phyloP scores from a whole-genome alignment of 768 basidiomycete species.

The Mycena galericulata region DNA sequence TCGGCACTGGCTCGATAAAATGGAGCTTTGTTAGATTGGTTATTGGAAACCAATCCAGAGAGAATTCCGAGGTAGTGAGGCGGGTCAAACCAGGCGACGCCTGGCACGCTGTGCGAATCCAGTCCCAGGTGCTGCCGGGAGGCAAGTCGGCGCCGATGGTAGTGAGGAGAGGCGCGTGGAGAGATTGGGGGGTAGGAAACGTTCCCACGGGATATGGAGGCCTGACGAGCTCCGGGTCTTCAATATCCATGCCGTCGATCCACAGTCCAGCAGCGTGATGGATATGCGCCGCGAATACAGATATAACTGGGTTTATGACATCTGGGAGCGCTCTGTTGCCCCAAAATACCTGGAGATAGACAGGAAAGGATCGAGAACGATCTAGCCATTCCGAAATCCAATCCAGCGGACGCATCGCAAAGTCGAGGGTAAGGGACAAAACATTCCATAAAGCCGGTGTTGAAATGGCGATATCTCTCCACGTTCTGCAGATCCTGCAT shows the following conservation, averaged over 20 bases:
- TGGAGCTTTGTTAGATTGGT: slow-evolving; percentile 12
- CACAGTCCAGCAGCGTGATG: slow-evolving; percentile 17
- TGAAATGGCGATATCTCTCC: slow-evolving; percentile 22
- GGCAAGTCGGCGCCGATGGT: slow-evolving; percentile 17
- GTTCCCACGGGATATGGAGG: slow-evolving; percentile 2
- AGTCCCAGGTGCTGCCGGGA: slow-evolving; percentile 19
- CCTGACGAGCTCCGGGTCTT: neutral
- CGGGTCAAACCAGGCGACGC: slow-evolving; percentile 15
- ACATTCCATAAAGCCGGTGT: slow-evolving; percentile 28
- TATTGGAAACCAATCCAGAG: slow-evolving; percentile 22
- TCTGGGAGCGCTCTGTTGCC: neutral
- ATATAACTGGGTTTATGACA: slow-evolving; percentile 4
- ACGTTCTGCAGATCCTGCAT: slow-evolving; percentile 18
- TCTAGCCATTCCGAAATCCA: slow-evolving; percentile 30
- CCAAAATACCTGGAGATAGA: slow-evolving; percentile 26
- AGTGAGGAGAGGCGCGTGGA: slow-evolving; percentile 12
- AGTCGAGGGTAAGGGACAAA: neutral
- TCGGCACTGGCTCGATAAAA: slow-evolving; percentile 15
- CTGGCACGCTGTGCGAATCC: slow-evolving; percentile 13
- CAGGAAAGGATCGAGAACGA: slow-evolving; percentile 22
- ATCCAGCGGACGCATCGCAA: neutral
- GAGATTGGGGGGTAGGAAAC: slow-evolving; percentile 5
- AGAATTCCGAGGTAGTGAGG: slow-evolving; percentile 8
- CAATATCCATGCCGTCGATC: slow-evolving; percentile 26
- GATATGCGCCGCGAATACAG: slow-evolving; percentile 11